phyloP scores from a whole-genome alignment of 1,139 yeast species.

The Candida tunisiensis region DNA sequence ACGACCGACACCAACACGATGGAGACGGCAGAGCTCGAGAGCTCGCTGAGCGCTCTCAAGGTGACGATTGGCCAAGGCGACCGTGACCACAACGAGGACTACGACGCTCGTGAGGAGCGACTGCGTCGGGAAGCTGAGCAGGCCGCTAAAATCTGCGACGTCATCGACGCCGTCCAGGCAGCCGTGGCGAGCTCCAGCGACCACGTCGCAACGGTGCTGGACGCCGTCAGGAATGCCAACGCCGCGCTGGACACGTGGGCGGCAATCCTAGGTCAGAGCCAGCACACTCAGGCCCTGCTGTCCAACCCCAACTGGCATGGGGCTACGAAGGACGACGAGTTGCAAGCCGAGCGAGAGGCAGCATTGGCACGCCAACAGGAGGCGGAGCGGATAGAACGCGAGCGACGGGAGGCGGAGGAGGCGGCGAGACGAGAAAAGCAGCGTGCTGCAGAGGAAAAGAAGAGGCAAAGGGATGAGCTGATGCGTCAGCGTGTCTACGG shows the following conservation, averaged over 20 bases:
- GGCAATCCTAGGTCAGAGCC: constrained; percentile 18
- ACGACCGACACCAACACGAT: too few relatives aligned
- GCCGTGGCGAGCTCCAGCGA: constrained; percentile 9
- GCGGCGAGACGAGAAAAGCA: constrained; percentile 7
- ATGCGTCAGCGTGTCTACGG: constrained; percentile 11
- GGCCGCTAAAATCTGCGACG: constrained; percentile 10
- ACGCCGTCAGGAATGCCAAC: constrained; percentile 16
- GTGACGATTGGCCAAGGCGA: too few relatives aligned
- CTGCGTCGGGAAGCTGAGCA: constrained; percentile 11
- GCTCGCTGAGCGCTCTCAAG: too few relatives aligned
- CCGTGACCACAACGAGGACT: constrained; percentile 3
- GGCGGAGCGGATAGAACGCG: constrained; percentile 7
- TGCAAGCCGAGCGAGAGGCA: constrained; percentile 9
- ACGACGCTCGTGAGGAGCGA: constrained; percentile 8
- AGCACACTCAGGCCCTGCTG: constrained; percentile 17
- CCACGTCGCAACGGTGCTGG: constrained; percentile 10
- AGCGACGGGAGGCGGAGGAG: constrained; percentile 6
- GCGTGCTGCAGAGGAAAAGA: constrained; percentile 6
- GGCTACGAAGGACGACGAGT: constrained; percentile 11
- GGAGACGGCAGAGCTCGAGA: too few relatives aligned
- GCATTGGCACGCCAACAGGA: constrained; percentile 9
- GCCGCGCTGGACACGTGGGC: constrained; percentile 18
- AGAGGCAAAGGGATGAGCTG: constrained; percentile 7
- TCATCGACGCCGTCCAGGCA: constrained; percentile 9
- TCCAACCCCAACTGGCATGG: constrained; percentile 18